Evolutionary conservation across 2,329 filamentous ascomycete species (phyloP).

Genomic region (Furcasterigmium furcatum): DNA sequence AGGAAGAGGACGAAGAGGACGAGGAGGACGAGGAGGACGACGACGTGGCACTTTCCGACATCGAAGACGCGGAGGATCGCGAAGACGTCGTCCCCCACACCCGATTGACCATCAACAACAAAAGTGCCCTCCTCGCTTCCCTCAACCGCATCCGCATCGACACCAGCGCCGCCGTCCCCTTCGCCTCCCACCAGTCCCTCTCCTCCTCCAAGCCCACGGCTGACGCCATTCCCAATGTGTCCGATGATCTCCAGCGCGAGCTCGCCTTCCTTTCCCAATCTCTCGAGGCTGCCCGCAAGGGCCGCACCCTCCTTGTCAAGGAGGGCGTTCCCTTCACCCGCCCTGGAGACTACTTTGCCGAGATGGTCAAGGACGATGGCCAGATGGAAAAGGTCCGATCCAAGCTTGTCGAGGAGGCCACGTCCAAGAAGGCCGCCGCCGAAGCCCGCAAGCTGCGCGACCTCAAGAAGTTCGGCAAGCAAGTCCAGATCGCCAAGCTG

Average conservation of each 20-base stretch:
- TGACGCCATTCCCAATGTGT: conserved; percentile 71
- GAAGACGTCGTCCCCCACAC: conserved; percentile 88
- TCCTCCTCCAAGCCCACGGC: conserved; percentile 63
- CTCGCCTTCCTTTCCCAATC: conserved; percentile 91
- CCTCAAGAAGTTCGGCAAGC: conserved; percentile 98
- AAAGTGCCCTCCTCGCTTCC: conserved; percentile 74
- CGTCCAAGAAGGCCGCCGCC: conserved; percentile 84
- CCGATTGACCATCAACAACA: conserved; percentile 97
- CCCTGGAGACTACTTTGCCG: conserved; percentile 93
- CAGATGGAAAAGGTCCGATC: conserved; percentile 97
- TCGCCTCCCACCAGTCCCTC: conserved; percentile 79
- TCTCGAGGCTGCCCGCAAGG: conserved; percentile 72
- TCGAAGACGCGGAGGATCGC: conserved; percentile 78
- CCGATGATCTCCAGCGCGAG: conserved; percentile 90
- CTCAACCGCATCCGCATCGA: conserved; percentile 76
- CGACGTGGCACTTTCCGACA: conserved; percentile 85
- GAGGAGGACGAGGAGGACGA: conserved; percentile 76
- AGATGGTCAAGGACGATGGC: conserved; percentile 98
- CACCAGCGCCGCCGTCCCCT: conserved; percentile 64
- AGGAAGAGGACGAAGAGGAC: conserved; percentile 50
- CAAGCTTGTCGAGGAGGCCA: conserved; percentile 88
- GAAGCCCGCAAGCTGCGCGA: conserved; percentile 92
- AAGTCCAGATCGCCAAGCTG: conserved; percentile 92
- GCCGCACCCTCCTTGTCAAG: conserved; percentile 70
- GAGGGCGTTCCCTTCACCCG: conserved; percentile 85